Evolutionary conservation across 768 basidiomycete genomes (phyloP), one percentile per base, ranked within the genome.

Genomic region (Mycena metata): DNA sequence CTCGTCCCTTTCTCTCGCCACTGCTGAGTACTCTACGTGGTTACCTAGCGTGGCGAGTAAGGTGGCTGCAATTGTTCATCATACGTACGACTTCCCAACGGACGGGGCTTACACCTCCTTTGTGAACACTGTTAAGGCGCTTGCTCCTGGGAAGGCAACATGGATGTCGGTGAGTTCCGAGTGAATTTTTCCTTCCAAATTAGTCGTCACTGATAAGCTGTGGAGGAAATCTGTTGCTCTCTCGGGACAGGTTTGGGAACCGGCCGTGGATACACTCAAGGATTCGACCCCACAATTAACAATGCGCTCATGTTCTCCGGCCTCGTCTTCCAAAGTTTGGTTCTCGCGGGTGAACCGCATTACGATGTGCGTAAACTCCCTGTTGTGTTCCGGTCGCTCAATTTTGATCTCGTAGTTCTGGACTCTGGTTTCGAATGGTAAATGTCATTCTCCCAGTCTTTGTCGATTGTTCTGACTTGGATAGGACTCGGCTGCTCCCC

Each of bases 11-110:
- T 65, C 73, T 0, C 75, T 73, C 49, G 81, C 81, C 0, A 69
- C 60, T 4, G 76, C 76, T 30, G 79, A 81, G 47, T 82, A 81
- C 67, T 60, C 75, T 6, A 69, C 75, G 26, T 82, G 81, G 81
- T 71, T 82, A 35, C 77, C 81, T 19, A 74, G 78, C 26, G 82
- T 82, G 21, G 50, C 76, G 9, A 66, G 72, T 52, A 80, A 78
- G 74, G 79, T 85, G 5, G 77, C 78, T 12, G 83, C 79, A 15
- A 69, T 84, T 30, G 79, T 79, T 15, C 84, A 84, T 58, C 83
- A 85, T 66, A 83, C 82, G n/a, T 85, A 84, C 67, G 82, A 82
- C 55, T 85, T 84, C 72, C 81, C 82, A 4, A 78, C 73, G n/a
- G 83, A 83, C 62, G 64, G 76, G 7, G 76, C 74, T 63, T 83